Evolutionary conservation across 352 stramenopile genomes (phyloP).

Genomic region (Phytophthora crassamura): DNA sequence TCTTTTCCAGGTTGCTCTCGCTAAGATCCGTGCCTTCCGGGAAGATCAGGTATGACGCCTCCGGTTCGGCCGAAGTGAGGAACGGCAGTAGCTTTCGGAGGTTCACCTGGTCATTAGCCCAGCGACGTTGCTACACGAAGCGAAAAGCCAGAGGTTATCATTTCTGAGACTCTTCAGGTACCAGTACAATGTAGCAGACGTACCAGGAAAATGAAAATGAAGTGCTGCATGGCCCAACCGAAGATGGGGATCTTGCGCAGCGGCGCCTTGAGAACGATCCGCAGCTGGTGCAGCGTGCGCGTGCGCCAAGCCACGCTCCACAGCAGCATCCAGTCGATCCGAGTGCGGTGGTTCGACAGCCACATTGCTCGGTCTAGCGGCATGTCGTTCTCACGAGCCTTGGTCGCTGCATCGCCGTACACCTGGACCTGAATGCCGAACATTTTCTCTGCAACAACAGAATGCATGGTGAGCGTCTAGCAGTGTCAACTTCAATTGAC

Average conservation of each 20-base stretch:
- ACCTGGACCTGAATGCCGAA: conserved; percentile 67
- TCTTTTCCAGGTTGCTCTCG: conserved; percentile 68
- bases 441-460: conserved; percentile 50
- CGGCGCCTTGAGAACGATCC: conserved; percentile 83
- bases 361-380: conserved; percentile 68
- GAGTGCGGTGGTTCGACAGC: conserved; percentile 83
- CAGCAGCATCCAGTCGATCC: conserved; percentile 88
- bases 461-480: conserved; percentile 29
- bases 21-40: conserved; percentile 86
- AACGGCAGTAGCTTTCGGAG: conserved; percentile 65
- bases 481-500: conserved; percentile 20
- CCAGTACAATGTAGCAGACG: neutral
- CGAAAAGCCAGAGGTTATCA: neutral
- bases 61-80: conserved; percentile 50
- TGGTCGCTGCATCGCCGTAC: conserved; percentile 65
- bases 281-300: conserved; percentile 55
- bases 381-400: conserved; percentile 55
- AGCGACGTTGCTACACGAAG: conserved; percentile 56
- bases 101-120: conserved; percentile 64
- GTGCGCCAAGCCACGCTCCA: conserved; percentile 75
- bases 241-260: conserved; percentile 79
- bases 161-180: neutral
- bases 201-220: conserved; percentile 87
- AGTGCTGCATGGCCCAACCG: conserved; percentile 88
- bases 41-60: conserved; percentile 80